Base-by-base conservation (phyloP, 1,139 yeast genomes). In the Lodderomyces metapsilosis region DNA sequence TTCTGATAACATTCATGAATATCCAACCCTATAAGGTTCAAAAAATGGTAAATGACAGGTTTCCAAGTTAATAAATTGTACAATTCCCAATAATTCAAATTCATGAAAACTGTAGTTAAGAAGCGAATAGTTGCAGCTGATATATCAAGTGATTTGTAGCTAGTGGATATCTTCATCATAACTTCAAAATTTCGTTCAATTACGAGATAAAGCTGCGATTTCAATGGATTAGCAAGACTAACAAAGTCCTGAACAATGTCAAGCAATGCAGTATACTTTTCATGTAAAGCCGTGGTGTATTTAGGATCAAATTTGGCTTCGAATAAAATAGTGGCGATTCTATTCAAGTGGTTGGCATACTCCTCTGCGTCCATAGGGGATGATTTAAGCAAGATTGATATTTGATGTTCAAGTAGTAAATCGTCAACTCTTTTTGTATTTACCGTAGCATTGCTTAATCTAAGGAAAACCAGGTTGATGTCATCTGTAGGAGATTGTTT, bases 81-180 rank as follows among this genome's bases (percentile, higher is more conserved):
- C 17, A 71, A 49, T 47, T 72, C 77, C 78, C 78, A 72, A 52
- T 72, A 72, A 48, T 70, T 72, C 38, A 71, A 53, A 37, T 54
- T 52, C 74, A 70, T 68, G 17, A 71, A 52, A 2, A 71, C 57
- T 8, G 57, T 56, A 7, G 77, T 70, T 43, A 72, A 56, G 44
- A 70, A 71, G 28, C 76, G 53, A 20, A 71, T 68, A 3, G 71
- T 55, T 35, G 48, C 52, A 0, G 74, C 59, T 5, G 75, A 59
- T 15, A 72, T 50, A 4, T 58, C 66, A 31, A 71, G 57, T 30
- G 58, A 55, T 32, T 54, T 53, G 45, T 59, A 57, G 39, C 58
- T 58, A 13, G 71, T 64, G 3, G 74, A 54, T 6, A 71, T 49
- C 40, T 58, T 63, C 24, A 72, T 62, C 42, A 71, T 58, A 1